These are phyloP conservation scores for Tieghemiomyces parasiticus DNA, from an alignment of 192 early-diverging fungal species.

Conservation along the genomic window DNA sequence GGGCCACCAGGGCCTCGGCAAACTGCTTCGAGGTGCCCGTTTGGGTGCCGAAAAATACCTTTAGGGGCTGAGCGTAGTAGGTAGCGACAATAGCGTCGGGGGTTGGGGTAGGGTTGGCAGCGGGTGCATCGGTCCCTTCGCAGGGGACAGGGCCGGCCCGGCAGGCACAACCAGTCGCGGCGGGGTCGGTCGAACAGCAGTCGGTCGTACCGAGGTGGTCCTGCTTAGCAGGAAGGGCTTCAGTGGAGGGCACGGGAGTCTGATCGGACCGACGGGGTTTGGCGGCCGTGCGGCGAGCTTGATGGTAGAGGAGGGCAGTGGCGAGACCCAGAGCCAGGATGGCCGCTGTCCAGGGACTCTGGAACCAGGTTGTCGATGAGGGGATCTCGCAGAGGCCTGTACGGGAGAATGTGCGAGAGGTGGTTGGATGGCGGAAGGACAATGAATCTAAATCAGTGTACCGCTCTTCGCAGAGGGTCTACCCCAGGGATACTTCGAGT, in stretches of 20 bases:
- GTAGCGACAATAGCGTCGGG: not conserved
- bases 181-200: not conserved
- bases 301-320: not conserved
- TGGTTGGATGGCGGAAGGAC: no score
- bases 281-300: not conserved
- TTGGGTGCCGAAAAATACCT: slow-evolving; percentile 38
- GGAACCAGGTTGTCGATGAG: not conserved
- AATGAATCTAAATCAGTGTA: no score
- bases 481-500: no score
- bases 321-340: not conserved
- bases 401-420: no score
- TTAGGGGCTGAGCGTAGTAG: slow-evolving; percentile 21
- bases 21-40: slow-evolving; percentile 38
- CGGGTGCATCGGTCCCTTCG: not conserved
- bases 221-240: not conserved
- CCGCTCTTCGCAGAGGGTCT: no score
- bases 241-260: not conserved
- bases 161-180: not conserved
- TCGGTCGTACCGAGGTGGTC: not conserved
- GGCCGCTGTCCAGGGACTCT: not conserved
- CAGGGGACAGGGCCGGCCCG: not conserved
- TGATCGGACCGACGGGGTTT: not conserved
- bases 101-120: not conserved
- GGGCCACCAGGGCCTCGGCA: slow-evolving; percentile 23
- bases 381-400: no score